Base-by-base conservation (phyloP, 2,329 filamentous ascomycete species). In the Fusarium nisikadoi region DNA sequence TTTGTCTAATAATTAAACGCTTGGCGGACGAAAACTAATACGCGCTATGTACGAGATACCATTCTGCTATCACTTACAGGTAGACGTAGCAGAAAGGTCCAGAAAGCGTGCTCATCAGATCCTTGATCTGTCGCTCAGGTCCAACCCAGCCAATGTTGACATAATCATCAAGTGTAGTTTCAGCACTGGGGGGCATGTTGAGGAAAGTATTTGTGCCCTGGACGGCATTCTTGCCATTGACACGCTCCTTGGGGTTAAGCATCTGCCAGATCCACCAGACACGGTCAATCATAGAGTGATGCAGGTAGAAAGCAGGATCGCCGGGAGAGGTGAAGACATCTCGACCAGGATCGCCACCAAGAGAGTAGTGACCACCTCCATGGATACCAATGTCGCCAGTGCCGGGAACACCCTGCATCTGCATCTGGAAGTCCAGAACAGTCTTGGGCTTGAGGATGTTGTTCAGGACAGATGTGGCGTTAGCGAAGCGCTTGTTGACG, bases 341-440 rank as follows among this genome's bases (percentile, higher is more conserved):
- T 6, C 79, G 78, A 33, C 81, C 83, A 2, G 82, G 83, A 65
- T 85, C 84, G 33, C 83, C 84, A 2, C 79, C 79, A 2, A 84
- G 77, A 27, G 79, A 78, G 69, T 80, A 83, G 70, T 84, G 83
- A 2, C 82, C 82, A 1, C 76, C 81, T 7, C 78, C 77, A 62
- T 83, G 83, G 19, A 84, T 78, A 68, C 80, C 78, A 11, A 77
- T 75, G 7, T 71, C 76, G 19, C 73, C 78, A 12, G 59, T 63
- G 31, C 74, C 74, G 10, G 76, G 73, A 33, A 78, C 57, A 63
- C 77, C 81, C 74, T 86, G 84, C 83, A 87, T 85, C 46, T 74
- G 74, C 68, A 80, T 80, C 77, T 87, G 84, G 76, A 87, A 87
- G 47, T 79, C 77, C 17, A 70, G 66, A 59, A 87, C 81, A 54